A percentile compares a stretch with the other conserved stretches of the same genome.
These are phyloP conservation scores for Tylopilus vinaceipallidus DNA, from an alignment of 768 basidiomycete genomes.

Conservation along the genomic window DNA sequence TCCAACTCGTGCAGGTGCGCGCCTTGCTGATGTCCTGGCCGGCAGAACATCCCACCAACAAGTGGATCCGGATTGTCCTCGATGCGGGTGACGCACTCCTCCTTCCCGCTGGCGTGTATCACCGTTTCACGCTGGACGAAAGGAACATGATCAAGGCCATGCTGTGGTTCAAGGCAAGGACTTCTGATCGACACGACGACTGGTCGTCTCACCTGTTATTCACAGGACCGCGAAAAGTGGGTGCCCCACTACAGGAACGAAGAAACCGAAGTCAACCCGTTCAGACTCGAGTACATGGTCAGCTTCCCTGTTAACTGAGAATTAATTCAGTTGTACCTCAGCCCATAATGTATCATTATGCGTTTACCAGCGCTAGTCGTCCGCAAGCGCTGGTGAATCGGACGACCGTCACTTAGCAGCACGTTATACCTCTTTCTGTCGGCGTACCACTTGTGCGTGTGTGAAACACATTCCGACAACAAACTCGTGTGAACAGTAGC, in stretches of 20 bases:
- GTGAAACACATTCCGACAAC: no score
- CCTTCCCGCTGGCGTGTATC: slow-evolving; percentile 88
- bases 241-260: slow-evolving; percentile 63
- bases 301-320: no score
- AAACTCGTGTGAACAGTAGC: no score
- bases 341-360: no score
- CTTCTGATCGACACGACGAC: neutral
- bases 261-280: slow-evolving; percentile 62
- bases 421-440: no score
- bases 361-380: no score
- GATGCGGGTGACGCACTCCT: slow-evolving; percentile 80
- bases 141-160: slow-evolving; percentile 70
- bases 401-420: no score
- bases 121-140: slow-evolving; percentile 91
- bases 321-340: no score
- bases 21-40: no score
- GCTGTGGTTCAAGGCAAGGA: slow-evolving; percentile 75
- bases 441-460: no score
- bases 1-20: neutral
- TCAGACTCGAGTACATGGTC: slow-evolving; percentile 62
- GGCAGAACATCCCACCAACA: slow-evolving; percentile 63
- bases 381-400: no score
- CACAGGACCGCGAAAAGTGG: slow-evolving; percentile 91
- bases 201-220: neutral
- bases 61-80: slow-evolving; percentile 81